These are phyloP conservation scores for Exophiala phaeomuriformis DNA, from an alignment of 2,329 filamentous ascomycete species.

Conservation along the genomic window DNA sequence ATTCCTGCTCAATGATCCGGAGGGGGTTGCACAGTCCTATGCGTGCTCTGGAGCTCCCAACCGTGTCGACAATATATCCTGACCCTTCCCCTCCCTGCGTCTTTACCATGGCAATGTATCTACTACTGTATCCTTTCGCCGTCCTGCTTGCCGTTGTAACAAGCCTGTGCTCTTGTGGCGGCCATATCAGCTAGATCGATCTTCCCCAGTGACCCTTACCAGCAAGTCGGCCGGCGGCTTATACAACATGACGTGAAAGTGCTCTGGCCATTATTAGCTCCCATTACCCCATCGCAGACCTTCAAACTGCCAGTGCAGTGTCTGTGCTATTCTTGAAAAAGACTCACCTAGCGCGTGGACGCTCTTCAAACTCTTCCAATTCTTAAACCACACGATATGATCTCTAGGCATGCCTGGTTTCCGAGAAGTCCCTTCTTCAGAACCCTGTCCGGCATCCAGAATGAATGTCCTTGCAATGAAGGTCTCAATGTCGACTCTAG, in stretches of 20 bases:
- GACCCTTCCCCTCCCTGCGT: too few relatives aligned
- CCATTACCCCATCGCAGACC: neutral
- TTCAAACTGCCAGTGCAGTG: neutral
- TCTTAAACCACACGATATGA: slow-evolving; percentile 80
- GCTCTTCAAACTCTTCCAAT: slow-evolving; percentile 79
- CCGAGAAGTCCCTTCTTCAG: slow-evolving; percentile 32
- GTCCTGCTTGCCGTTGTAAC: neutral
- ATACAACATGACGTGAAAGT: slow-evolving; percentile 90
- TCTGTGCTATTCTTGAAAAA: neutral
- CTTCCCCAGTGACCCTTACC: slow-evolving; percentile 61
- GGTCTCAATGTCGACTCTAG: slow-evolving; percentile 58
- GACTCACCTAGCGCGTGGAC: slow-evolving; percentile 58
- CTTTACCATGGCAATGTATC: neutral
- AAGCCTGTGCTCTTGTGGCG: neutral
- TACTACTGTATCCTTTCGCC: neutral
- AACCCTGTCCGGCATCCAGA: slow-evolving; percentile 25
- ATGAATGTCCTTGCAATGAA: slow-evolving; percentile 65
- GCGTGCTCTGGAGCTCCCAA: too few relatives aligned
- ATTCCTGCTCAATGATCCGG: too few relatives aligned
- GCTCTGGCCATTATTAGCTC: slow-evolving; percentile 47
- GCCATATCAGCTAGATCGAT: slow-evolving; percentile 55
- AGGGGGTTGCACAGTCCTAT: too few relatives aligned
- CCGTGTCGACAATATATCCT: too few relatives aligned
- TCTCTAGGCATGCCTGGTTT: slow-evolving; percentile 31
- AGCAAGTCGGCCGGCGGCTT: slow-evolving; percentile 66